These are phyloP conservation scores for Berberis vulgaris DNA, from an alignment of 164 flowering plant species.

Conservation along the genomic window DNA sequence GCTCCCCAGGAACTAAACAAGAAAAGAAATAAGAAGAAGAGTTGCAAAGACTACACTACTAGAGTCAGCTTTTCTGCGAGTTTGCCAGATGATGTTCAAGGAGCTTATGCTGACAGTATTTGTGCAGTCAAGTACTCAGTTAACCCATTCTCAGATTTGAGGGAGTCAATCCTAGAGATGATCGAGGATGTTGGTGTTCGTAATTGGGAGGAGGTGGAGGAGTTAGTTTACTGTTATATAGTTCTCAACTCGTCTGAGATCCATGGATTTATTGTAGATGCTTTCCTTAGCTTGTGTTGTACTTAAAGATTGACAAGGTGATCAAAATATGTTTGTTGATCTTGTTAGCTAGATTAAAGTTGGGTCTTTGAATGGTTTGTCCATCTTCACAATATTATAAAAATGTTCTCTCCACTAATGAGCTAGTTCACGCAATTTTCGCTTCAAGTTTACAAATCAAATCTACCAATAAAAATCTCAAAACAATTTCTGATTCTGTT, in stretches of 20 bases:
- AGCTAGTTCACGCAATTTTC: no score
- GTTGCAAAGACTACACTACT: slow-evolving; percentile 1
- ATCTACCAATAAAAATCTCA: no score
- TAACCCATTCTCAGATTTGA: slow-evolving; percentile 34
- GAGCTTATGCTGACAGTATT: slow-evolving; percentile 31
- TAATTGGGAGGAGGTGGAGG: slow-evolving; percentile 53
- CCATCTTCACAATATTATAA: no score
- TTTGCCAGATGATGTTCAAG: slow-evolving; percentile 37
- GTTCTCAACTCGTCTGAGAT: slow-evolving; percentile 43
- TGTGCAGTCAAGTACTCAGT: slow-evolving; percentile 41
- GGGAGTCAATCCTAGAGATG: slow-evolving; percentile 46
- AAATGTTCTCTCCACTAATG: no score
- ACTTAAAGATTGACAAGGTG: background rate
- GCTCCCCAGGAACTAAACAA: slow-evolving; percentile 6
- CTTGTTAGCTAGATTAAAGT: no score
- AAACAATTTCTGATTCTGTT: no score
- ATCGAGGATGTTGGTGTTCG: slow-evolving; percentile 28
- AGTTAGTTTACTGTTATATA: slow-evolving; percentile 45
- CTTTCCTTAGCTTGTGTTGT: slow-evolving; percentile 32
- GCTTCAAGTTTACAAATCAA: no score
- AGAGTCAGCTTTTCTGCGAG: slow-evolving; percentile 46
- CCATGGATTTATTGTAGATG: slow-evolving; percentile 31
- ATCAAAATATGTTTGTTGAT: no score
- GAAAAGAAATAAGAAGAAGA: slow-evolving; percentile 13
- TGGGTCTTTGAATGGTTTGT: no score